A percentile compares a stretch with the other conserved stretches of the same genome.
Conservation (phyloP, 2,329 filamentous ascomycete species). For the Calonectria hawksworthii region DNA sequence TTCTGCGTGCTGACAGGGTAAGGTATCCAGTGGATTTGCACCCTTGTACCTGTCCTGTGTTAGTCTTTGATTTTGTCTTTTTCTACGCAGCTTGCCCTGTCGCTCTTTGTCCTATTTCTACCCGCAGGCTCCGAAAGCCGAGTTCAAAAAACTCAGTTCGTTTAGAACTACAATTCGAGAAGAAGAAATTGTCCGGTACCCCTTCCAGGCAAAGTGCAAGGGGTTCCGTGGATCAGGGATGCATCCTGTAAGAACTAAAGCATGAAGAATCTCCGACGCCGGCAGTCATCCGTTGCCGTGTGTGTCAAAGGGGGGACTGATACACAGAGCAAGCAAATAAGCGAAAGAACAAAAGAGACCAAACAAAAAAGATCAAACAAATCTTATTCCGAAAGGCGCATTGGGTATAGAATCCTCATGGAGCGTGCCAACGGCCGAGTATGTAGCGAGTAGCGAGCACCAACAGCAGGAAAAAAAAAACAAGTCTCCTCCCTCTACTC, state of each 20-base stretch:
- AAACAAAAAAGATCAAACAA: not conserved
- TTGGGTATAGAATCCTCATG: not conserved
- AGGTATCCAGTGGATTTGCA: conserved; percentile 8
- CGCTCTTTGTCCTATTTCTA: not conserved
- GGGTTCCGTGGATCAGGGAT: conserved; percentile 5
- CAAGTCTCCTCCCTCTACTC: not conserved
- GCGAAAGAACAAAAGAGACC: not conserved
- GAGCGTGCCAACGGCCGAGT: not conserved
- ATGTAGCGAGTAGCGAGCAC: not conserved
- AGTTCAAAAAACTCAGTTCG: not conserved
- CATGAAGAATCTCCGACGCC: conserved; percentile 21
- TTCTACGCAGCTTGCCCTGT: not conserved
- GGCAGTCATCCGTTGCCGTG: conserved; percentile 9
- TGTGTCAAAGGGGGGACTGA: not conserved
- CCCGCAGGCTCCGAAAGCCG: conserved; percentile 1
- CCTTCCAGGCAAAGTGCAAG: not conserved
- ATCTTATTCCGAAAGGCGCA: not conserved
- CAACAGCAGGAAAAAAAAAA: not conserved
- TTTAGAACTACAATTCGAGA: not conserved
- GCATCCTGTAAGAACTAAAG: conserved; percentile 26
- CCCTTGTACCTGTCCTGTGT: not conserved
- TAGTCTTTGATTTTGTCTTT: not conserved
- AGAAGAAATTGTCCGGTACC: not conserved
- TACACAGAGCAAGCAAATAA: not conserved
- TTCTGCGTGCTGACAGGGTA: not conserved